Evolutionary conservation across 768 basidiomycete genomes (phyloP).

Genomic region (Rhizopogon sp.): DNA sequence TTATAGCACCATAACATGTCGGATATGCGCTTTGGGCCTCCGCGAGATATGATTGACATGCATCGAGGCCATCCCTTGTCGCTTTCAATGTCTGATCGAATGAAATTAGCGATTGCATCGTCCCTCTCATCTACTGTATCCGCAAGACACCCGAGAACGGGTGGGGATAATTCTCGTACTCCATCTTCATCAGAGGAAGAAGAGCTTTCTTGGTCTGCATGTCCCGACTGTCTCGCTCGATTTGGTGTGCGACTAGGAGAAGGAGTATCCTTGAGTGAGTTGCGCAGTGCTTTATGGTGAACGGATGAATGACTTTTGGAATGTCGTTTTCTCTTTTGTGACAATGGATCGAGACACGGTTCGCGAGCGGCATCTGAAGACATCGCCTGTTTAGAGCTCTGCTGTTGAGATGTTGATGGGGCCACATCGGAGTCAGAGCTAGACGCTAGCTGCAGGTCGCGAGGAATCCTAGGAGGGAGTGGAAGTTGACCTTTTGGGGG

Average conservation of each 20-base stretch:
- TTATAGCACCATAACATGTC: conserved; percentile 45
- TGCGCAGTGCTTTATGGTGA: background rate
- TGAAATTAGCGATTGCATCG: conserved; percentile 36
- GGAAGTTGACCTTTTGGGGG: conserved; percentile 22
- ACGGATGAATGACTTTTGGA: background rate
- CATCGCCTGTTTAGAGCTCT: background rate
- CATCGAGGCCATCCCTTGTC: conserved; percentile 43
- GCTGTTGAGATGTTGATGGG: conserved; percentile 1
- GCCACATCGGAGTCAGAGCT: conserved; percentile 19
- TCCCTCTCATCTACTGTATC: conserved; percentile 36
- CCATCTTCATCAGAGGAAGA: background rate
- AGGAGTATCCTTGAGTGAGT: background rate
- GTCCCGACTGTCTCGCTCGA: background rate
- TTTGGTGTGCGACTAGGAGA: background rate
- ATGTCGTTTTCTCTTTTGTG: conserved; percentile 8
- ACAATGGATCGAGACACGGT: conserved; percentile 15
- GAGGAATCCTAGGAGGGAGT: conserved; percentile 10
- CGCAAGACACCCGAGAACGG: conserved; percentile 20
- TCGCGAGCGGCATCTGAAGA: conserved; percentile 1
- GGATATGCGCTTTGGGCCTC: conserved; percentile 32
- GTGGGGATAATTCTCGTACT: conserved; percentile 13
- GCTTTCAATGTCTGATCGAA: conserved; percentile 38
- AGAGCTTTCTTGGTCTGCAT: background rate
- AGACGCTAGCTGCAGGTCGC: conserved; percentile 5
- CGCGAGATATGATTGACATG: conserved; percentile 33